phyloP scores from a whole-genome alignment of 2,329 filamentous ascomycete species.

The Hymenoscyphus albidus region DNA sequence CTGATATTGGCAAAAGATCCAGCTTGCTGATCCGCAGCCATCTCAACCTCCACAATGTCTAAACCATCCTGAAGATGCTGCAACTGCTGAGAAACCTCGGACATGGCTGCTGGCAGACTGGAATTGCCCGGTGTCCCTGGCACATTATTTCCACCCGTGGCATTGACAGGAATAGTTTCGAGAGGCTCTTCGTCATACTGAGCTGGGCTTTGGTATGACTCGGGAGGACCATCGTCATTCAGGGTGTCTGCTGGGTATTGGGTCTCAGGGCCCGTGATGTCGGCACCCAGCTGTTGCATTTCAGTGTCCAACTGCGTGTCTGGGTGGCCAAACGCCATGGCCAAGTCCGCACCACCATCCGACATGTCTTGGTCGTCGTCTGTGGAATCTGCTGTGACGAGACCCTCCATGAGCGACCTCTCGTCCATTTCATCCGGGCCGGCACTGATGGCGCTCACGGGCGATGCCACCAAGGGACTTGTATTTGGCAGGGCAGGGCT shows the following conservation, averaged over 20 bases:
- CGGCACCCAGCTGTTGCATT: constrained; percentile 27
- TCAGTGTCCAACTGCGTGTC: constrained; percentile 24
- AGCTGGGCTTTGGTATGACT: not conserved
- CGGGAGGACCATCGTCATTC: not conserved
- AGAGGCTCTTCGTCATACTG: constrained; percentile 1
- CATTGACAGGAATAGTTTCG: constrained; percentile 1
- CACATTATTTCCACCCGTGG: not conserved
- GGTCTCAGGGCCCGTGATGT: constrained; percentile 23
- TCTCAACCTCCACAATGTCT: constrained; percentile 25
- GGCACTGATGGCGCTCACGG: constrained; percentile 20
- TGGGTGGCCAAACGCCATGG: constrained; percentile 23
- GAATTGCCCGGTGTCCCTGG: constrained; percentile 1
- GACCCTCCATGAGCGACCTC: constrained; percentile 17
- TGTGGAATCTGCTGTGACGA: constrained; percentile 9
- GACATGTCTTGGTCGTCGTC: constrained; percentile 34
- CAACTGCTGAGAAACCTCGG: constrained; percentile 30
- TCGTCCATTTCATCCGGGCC: constrained; percentile 16
- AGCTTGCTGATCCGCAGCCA: constrained; percentile 22
- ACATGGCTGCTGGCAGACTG: constrained; percentile 29
- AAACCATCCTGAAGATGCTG: constrained; percentile 33
- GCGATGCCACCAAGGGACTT: constrained; percentile 13
- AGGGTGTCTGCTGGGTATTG: not conserved
- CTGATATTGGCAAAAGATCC: constrained; percentile 23
- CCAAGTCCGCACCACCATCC: constrained; percentile 28
- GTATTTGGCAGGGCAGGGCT: not conserved